Base-by-base conservation (phyloP, 176 grass and related monocot genomes). In the Carex pumila region DNA sequence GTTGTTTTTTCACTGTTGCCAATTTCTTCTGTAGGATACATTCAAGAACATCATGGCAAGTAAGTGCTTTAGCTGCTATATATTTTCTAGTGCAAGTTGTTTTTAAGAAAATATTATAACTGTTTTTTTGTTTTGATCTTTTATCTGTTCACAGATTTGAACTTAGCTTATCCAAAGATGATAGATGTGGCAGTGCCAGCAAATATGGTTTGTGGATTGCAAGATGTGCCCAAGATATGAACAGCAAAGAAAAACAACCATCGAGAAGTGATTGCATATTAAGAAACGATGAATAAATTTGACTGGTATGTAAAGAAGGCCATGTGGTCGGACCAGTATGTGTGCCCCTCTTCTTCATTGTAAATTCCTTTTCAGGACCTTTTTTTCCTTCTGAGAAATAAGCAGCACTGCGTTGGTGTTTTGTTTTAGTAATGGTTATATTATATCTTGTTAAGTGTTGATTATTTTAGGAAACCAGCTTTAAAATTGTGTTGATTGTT, bases 41-140 rank as follows among this genome's bases (percentile, higher is more conserved):
- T 98, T 98, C 83, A 90, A 92, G 80, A 72, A 79, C 0, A 90
- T 98, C 61, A 99, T 99, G 96, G 89, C 84, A 83, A 95, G 96
- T 99, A 90, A 93, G 93, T 82, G 79, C 15, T 53, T 34, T 61
- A 2, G 9, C 19, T 57, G 9, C 14, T 17, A 39, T 39, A 39
- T 39, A 39, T 39, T 39, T 39, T 39, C 37, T 39, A 39, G 37
- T 39, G 4, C 37, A 39, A 39, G 5, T 6, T 39, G 37, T 39
- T 39, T 39, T 39, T 39, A 39, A 39, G 18, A 71, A 85, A 61
- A 55, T 55, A 55, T 43, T 61, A 55, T 79, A 45, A 88, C 65
- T 43, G 3, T 92, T 81, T 50, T 50, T 67, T 37, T 66, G 7
- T 36, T 61, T 36, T 0, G 18, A 36, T 92, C 10, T 71, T 63